Base-by-base conservation (phyloP, 306 rosid species). In the Vachellia collinsii region DNA sequence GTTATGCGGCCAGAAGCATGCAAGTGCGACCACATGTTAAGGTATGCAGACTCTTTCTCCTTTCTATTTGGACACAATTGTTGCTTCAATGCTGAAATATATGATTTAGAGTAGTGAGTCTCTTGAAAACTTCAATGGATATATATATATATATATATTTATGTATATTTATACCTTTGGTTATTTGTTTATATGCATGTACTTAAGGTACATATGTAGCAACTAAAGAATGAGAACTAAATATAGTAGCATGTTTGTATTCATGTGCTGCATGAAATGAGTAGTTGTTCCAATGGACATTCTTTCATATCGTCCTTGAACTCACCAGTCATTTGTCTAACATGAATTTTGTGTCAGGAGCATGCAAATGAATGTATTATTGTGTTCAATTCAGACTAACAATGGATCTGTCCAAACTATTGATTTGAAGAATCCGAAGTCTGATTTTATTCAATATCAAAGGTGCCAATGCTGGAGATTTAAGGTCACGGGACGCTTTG, bases 1-100 rank as follows among this genome's bases (percentile, higher is more conserved):
- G 75, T 77, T 68, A 85, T 67, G 81, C 74, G 71, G 86, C 51
- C 69, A 75, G 85, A 79, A 80, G 84, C 81, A 71, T 76, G 80
- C 66, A 66, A 46, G 77, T 70, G 63, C 80, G 76, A 42, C 87
- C 86, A 58, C 72, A 83, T 47, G 50, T 79, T 83, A 83, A 85
- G 92, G 97, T 95, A 82, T 54, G 89, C 70, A 56, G 61, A 70
- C 14, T 22, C 43, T 75, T 64, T 78, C 37, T 25, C 29, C 23
- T 20, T 80, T 16, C 56, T 70, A 47, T 77, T 73, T 82, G 12
- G 70, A 20, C 20, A 5, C 42, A 70, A 39, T 48, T 51, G 42
- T 83, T 70, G 80, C 70, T 67, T 77, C 38, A 12, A 36, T 11
- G 41, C 64, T 76, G 48, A 23, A 20, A 29, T 48, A 68, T 29